These are phyloP conservation scores for Fusarium incarnatum DNA, from an alignment of 2,329 filamentous ascomycete species.

Conservation along the genomic window DNA sequence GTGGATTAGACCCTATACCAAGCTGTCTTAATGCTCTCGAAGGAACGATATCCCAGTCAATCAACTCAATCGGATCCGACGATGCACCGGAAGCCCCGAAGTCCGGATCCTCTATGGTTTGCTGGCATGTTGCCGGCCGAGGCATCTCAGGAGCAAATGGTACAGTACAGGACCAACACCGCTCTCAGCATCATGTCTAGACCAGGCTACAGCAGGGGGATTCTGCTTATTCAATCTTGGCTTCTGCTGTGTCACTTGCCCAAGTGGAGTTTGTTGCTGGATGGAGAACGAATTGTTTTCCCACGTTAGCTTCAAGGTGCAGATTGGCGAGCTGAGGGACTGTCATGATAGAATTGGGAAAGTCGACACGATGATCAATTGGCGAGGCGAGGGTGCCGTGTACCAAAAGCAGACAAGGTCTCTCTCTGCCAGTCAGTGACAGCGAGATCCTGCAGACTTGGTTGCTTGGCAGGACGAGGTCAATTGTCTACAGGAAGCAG, in stretches of 20 bases:
- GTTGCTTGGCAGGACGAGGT: not conserved
- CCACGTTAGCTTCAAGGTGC: not conserved
- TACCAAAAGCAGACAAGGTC: not conserved
- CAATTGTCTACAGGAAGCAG: not conserved
- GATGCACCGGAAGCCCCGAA: not conserved
- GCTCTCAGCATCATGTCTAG: not conserved
- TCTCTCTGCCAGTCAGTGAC: not conserved
- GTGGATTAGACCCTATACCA: not conserved
- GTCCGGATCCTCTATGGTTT: not conserved
- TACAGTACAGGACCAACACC: not conserved
- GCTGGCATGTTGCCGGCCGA: not conserved
- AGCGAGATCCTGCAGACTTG: slow-evolving; percentile 32
- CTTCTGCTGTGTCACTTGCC: not conserved
- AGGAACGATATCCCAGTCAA: not conserved
- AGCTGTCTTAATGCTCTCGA: not conserved
- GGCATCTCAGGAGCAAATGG: not conserved
- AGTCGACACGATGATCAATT: slow-evolving; percentile 15
- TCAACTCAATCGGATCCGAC: not conserved
- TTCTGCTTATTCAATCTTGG: not conserved
- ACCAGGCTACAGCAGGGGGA: not conserved
- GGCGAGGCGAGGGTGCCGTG: slow-evolving; percentile 17
- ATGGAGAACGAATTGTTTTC: slow-evolving; percentile 6
- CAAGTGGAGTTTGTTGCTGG: slow-evolving; percentile 1
- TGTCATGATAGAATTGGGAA: slow-evolving; percentile 5
- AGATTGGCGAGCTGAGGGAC: slow-evolving; percentile 38